These are phyloP conservation scores for Isatis tinctoria DNA, from an alignment of 345 rosid genomes.

Conservation along the genomic window DNA sequence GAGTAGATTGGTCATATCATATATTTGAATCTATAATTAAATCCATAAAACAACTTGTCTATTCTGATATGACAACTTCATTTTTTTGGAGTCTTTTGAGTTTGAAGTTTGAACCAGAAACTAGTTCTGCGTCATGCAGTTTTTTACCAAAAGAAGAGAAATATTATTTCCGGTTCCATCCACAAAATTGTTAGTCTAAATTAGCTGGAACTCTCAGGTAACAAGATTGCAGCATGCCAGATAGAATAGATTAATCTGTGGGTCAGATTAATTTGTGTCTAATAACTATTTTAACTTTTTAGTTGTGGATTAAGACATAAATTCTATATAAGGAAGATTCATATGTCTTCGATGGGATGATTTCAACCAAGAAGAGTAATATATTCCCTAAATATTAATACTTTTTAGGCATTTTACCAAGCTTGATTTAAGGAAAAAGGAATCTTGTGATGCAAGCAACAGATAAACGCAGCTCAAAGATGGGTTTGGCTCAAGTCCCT, in stretches of 20 bases:
- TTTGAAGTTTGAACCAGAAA: constrained; percentile 11
- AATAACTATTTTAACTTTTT: background rate
- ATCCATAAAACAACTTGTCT: background rate
- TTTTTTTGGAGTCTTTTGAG: background rate
- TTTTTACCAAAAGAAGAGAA: background rate
- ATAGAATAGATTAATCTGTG: background rate
- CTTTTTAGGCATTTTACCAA: background rate
- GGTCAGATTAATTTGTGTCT: background rate
- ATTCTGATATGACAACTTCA: constrained; percentile 6
- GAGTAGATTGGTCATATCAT: constrained; percentile 15
- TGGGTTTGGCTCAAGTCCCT: constrained; percentile 32
- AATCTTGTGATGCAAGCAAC: constrained; percentile 28
- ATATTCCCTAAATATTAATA: background rate
- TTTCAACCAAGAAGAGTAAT: constrained; percentile 4
- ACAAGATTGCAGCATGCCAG: constrained; percentile 3
- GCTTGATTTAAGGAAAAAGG: constrained; percentile 9
- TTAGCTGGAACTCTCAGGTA: constrained; percentile 16
- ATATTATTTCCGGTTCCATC: background rate
- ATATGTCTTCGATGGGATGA: constrained; percentile 8
- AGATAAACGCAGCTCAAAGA: background rate
- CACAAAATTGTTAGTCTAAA: background rate
- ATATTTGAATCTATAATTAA: constrained; percentile 2
- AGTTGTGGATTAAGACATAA: constrained; percentile 18
- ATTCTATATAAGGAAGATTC: background rate
- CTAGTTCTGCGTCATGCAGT: constrained; percentile 19